Percentiles rank a stretch among this genome's conserved stretches.
These are phyloP conservation scores for Alopecurus myosuroides DNA, from an alignment of 176 grass and related monocot genomes.

Conservation along the genomic window DNA sequence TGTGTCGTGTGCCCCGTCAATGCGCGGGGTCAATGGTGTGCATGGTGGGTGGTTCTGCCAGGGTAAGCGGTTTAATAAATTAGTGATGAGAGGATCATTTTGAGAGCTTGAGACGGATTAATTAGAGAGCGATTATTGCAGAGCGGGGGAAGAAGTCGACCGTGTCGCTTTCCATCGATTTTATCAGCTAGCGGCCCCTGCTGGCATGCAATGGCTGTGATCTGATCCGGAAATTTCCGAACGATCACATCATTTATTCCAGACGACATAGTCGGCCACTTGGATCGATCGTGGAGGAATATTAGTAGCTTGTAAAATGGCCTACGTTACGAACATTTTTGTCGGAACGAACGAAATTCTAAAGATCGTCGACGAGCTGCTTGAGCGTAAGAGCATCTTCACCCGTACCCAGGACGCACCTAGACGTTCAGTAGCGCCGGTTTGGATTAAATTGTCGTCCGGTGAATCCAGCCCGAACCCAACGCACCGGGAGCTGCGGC, in stretches of 20 bases:
- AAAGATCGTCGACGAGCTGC: too few relatives aligned
- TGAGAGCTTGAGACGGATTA: neutral
- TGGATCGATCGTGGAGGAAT: neutral
- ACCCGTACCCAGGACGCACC: too few relatives aligned
- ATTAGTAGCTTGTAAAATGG: neutral
- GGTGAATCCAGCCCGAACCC: too few relatives aligned
- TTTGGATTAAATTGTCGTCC: too few relatives aligned
- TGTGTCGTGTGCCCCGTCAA: neutral
- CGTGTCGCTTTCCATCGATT: conserved; percentile 4
- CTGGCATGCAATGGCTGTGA: neutral
- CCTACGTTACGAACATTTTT: neutral
- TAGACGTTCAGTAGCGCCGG: too few relatives aligned
- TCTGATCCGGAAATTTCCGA: neutral
- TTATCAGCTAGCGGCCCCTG: neutral
- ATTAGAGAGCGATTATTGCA: neutral
- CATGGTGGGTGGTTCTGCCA: neutral
- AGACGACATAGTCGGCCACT: neutral
- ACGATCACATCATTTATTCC: neutral
- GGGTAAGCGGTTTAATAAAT: neutral
- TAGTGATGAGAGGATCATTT: neutral
- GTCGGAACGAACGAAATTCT: neutral
- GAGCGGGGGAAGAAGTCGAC: neutral
- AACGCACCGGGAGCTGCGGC: too few relatives aligned
- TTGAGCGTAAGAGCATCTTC: too few relatives aligned
- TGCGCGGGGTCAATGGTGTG: neutral